Base-by-base conservation (phyloP, 176 grass and related monocot genomes). In the Juncus effusus region DNA sequence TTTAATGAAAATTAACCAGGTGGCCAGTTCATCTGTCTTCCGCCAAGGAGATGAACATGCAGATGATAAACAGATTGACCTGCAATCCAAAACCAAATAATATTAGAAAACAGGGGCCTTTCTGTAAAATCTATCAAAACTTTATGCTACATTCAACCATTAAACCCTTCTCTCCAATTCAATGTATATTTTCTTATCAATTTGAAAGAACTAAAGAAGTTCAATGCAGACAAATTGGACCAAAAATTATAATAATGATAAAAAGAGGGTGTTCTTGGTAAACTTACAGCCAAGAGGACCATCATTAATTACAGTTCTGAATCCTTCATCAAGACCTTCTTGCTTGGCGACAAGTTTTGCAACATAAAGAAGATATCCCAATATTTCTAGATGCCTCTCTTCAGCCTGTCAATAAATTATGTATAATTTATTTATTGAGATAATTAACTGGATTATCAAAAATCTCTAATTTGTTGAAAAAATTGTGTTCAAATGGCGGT, bases 41-140 rank as follows among this genome's bases (percentile, higher is more conserved):
- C 85, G 2, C 90, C 82, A 5, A 95, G 73, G 71, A 89, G 76
- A 89, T 95, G 90, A 54, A 86, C 13, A 56, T 88, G 85, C 45
- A 89, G 60, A 70, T 95, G 82, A 65, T 85, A 88, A 6, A 95
- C 90, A 59, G 85, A 95, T 82, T 95, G 85, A 52, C 73, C 90
- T 95, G 55, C 64, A 36, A 64, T 13, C 13, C 40, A 64, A 41
- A 53, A 69, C 6, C 9, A 53, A 35, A 41, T 64, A 28, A 61
- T 54, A 36, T 10, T 28, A 41, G 10, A 16, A 8, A 57, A 28
- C 19, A 28, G 19, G 19, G 19, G 19, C 19, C 19, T 28, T 28
- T 28, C 19, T 28, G 19, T 28, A 28, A 28, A 28, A 28, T 28
- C 19, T 28, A 28, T 28, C 19, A 28, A 28, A 28, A 28, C 19